Conservation (phyloP, 2,329 filamentous ascomycete genomes). For the Phaeosphaeria sp. region DNA sequence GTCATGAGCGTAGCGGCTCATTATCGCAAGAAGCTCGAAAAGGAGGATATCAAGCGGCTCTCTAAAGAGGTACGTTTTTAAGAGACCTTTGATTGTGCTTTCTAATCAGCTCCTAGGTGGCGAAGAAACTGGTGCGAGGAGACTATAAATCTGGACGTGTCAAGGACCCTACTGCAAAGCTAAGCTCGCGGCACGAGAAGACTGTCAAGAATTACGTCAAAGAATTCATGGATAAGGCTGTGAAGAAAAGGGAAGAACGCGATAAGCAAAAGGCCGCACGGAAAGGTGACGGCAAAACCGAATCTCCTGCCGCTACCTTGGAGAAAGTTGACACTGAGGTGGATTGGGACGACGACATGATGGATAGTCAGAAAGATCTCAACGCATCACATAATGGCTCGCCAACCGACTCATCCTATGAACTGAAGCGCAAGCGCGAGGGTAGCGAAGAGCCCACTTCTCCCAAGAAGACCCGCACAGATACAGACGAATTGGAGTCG, state of each 20-base stretch:
- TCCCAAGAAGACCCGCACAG: conserved; percentile 41
- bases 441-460: conserved; percentile 36
- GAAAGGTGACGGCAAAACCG: conserved; percentile 34
- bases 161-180: conserved; percentile 73
- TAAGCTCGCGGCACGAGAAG: conserved; percentile 78
- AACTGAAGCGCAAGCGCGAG: conserved; percentile 48
- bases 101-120: conserved; percentile 56
- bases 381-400: conserved; percentile 20
- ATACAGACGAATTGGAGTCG: conserved; percentile 37
- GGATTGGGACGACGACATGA: conserved; percentile 26
- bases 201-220: conserved; percentile 85
- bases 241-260: conserved; percentile 67
- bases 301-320: conserved; percentile 28
- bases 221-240: conserved; percentile 85
- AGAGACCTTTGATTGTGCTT: not conserved
- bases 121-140: conserved; percentile 87
- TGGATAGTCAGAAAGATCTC: conserved; percentile 25
- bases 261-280: conserved; percentile 65
- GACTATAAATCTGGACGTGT: conserved; percentile 93
- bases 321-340: conserved; percentile 8
- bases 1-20: conserved; percentile 87
- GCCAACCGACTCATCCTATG: conserved; percentile 32
- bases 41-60: conserved; percentile 72
- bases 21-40: conserved; percentile 84
- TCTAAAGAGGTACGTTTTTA: conserved; percentile 63